These are phyloP conservation scores for Ambrosia artemisiifolia DNA, from an alignment of 129 eudicot species.

Conservation along the genomic window DNA sequence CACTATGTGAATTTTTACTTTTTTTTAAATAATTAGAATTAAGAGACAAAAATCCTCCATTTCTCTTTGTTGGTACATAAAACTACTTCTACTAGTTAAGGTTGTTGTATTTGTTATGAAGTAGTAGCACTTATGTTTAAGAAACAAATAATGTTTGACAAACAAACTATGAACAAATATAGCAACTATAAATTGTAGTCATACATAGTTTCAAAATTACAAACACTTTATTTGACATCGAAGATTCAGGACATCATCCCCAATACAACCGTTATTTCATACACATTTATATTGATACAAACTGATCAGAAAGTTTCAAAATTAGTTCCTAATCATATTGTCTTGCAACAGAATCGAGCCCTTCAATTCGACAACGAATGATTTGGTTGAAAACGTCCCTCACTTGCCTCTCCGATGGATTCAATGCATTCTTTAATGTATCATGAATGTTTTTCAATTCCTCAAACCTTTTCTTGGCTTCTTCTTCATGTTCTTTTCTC, in stretches of 20 bases:
- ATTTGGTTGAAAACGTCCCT: constrained; percentile 34
- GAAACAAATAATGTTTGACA: too few relatives aligned
- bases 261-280: neutral
- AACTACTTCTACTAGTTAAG: too few relatives aligned
- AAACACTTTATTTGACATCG: neutral
- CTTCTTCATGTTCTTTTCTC: constrained; percentile 49
- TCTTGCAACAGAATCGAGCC: constrained; percentile 22
- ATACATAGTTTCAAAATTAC: neutral
- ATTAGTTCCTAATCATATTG: constrained; percentile 16
- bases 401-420: constrained; percentile 66
- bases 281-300: neutral
- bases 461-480: constrained; percentile 45
- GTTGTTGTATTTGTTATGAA: too few relatives aligned
- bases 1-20: too few relatives aligned
- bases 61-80: too few relatives aligned
- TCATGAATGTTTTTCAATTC: constrained; percentile 43
- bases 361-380: constrained; percentile 22
- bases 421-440: constrained; percentile 50
- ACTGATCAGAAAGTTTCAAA: constrained; percentile 10
- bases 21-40: too few relatives aligned
- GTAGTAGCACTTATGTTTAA: too few relatives aligned
- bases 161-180: too few relatives aligned
- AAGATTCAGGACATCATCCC: neutral
- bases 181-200: neutral
- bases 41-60: too few relatives aligned